Evolutionary conservation across 1,139 yeast species (phyloP), one percentile per base, ranked within the genome.

Genomic region (Kazachstania sp.): DNA sequence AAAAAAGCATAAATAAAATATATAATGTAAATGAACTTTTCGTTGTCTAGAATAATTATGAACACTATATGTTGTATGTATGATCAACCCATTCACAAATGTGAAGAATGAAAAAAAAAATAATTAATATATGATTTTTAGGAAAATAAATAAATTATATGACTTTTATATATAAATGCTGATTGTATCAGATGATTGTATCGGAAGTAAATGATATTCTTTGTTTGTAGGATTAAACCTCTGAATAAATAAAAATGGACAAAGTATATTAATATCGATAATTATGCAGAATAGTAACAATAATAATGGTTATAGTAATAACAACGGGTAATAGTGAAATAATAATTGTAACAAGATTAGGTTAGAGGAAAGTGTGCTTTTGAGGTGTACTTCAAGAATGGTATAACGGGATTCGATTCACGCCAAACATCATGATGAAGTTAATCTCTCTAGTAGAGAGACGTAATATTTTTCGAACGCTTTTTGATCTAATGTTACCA

Each of bases 391-490:
- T 23, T 23, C 8, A 23, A 23, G 28, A 7, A 7, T 23, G 9
- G 8, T 23, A 23, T 23, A 4, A 2, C 28, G 8, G 28, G 6
- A 7, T 4, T 23, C 8, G 9, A 23, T 23, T 23, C 28, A 4
- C 2, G 8, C 8, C 8, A 7, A 26, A 1, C 1, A 11, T 26
- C 23, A 38, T 15, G 31, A 23, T 26, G 18, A 39, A 11, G 46
- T 44, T 49, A 65, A 55, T 54, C 74, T 75, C 41, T 70, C 71
- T 46, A 82, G 73, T 59, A 84, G 75, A n/a, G 70, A 68, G 37
- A 78, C 71, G 62, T 81, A 80, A 60, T 78, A 81, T 64, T 81
- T 82, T 59, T 78, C 80, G 65, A 83, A 83, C 41, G 74, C 75
- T 58, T 81, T 78, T 46, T 71, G 71, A 51, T 80, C 81, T 51